Evolutionary conservation across 1,139 yeast genomes (phyloP).

Genomic region (Suhomyces anneliseae): DNA sequence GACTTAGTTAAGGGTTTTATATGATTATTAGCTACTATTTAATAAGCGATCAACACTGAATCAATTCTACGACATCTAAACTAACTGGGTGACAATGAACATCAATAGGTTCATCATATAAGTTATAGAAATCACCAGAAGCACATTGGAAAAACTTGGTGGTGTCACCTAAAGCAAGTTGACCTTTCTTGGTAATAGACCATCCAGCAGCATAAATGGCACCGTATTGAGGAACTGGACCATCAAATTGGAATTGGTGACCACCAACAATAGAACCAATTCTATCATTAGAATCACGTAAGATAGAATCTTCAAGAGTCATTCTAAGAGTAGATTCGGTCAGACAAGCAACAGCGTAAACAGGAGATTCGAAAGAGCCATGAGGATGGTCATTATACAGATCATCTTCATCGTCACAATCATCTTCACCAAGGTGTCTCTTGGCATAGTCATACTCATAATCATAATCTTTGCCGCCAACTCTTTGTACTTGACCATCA

Average conservation of each 20-base stretch:
- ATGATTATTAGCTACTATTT: too few relatives aligned
- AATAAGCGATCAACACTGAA: conserved; percentile 24
- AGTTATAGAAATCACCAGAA: conserved; percentile 43
- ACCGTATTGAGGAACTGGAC: conserved; percentile 46
- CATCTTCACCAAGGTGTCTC: too few relatives aligned
- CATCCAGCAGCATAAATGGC: conserved; percentile 46
- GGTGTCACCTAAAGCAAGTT: conserved; percentile 37
- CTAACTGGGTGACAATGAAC: conserved; percentile 38
- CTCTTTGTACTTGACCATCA: conserved; percentile 35
- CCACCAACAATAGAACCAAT: conserved; percentile 46
- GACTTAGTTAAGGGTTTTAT: too few relatives aligned
- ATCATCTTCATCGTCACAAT: too few relatives aligned
- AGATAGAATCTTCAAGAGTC: conserved; percentile 33
- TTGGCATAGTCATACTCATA: too few relatives aligned
- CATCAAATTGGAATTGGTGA: conserved; percentile 48
- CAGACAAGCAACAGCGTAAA: conserved; percentile 36
- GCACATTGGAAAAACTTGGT: conserved; percentile 41
- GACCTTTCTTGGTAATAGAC: conserved; percentile 39
- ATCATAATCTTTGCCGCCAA: background rate
- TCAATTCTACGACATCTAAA: conserved; percentile 37
- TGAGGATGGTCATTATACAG: background rate
- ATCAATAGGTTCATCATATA: conserved; percentile 36
- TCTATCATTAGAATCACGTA: conserved; percentile 36
- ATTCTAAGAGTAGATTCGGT: conserved; percentile 33
- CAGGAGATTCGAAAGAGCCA: conserved; percentile 19